Evolutionary conservation across 208 protist genomes (phyloP).

Genomic region (Leishmania tropica): DNA sequence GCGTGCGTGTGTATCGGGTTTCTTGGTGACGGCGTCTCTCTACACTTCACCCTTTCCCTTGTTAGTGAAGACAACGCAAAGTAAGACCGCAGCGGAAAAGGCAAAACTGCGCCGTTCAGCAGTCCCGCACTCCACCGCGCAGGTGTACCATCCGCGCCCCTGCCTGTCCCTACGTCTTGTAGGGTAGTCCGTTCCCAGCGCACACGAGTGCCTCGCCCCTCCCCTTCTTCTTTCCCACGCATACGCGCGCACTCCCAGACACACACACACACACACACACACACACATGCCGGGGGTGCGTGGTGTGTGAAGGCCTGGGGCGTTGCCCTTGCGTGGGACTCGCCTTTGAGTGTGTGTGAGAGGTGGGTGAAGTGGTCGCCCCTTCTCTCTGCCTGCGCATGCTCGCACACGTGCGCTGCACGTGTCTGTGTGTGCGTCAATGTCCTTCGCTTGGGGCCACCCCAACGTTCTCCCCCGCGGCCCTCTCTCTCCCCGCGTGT

Average conservation of each 20-base stretch:
- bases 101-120: neutral
- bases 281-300: neutral
- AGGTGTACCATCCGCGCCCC: neutral
- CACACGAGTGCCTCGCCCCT: neutral
- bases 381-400: neutral
- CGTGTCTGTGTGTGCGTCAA: neutral
- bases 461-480: neutral
- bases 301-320: neutral
- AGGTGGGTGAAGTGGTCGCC: neutral
- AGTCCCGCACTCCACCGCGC: neutral
- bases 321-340: neutral
- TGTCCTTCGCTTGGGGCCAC: neutral
- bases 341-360: neutral
- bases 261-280: neutral
- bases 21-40: neutral
- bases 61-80: neutral
- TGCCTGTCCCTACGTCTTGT: neutral
- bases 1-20: neutral
- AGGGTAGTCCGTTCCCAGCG: neutral
- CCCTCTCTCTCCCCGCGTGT: neutral
- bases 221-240: neutral
- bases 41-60: neutral
- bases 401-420: neutral
- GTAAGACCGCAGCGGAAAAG: neutral
- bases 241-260: neutral